A percentile compares a stretch with the other conserved stretches of the same genome.
Conservation (phyloP, 106 monocot species). For the Platanthera guangdongensis region DNA sequence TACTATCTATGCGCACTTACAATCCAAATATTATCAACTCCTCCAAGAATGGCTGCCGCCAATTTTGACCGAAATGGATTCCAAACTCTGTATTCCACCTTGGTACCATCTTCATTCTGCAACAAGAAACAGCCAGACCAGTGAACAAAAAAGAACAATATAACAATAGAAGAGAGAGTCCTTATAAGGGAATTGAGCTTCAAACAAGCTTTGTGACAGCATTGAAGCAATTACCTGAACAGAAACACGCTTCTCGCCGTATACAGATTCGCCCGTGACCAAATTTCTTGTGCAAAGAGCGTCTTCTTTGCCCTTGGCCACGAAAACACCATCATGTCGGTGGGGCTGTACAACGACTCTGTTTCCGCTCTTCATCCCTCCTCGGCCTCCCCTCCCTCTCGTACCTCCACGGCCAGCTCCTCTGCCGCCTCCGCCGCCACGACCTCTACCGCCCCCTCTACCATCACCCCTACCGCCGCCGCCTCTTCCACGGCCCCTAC, state of each 20-base stretch:
- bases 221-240: slow-evolving; percentile 50
- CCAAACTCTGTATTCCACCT: slow-evolving; percentile 89
- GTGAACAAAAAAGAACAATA: not conserved
- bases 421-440: not conserved
- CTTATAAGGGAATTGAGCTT: no score
- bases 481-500: no score
- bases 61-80: slow-evolving; percentile 95
- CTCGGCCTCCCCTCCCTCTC: slow-evolving; percentile 56
- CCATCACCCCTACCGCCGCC: no score
- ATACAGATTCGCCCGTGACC: slow-evolving; percentile 78
- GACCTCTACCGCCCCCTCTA: no score
- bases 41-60: slow-evolving; percentile 85
- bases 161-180: not conserved
- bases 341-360: slow-evolving; percentile 80
- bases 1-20: slow-evolving; percentile 23
- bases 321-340: slow-evolving; percentile 75
- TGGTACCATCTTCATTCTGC: slow-evolving; percentile 89
- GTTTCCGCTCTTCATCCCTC: slow-evolving; percentile 94
- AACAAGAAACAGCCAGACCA: not conserved
- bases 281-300: slow-evolving; percentile 93
- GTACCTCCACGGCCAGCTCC: slow-evolving; percentile 25
- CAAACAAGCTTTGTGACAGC: no score
- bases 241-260: slow-evolving; percentile 87
- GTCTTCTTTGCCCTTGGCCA: slow-evolving; percentile 94
- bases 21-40: slow-evolving; percentile 93